Evolutionary conservation across 1,284 basidiomycete species (phyloP).

Genomic region (Cutaneotrichosporon sp.): DNA sequence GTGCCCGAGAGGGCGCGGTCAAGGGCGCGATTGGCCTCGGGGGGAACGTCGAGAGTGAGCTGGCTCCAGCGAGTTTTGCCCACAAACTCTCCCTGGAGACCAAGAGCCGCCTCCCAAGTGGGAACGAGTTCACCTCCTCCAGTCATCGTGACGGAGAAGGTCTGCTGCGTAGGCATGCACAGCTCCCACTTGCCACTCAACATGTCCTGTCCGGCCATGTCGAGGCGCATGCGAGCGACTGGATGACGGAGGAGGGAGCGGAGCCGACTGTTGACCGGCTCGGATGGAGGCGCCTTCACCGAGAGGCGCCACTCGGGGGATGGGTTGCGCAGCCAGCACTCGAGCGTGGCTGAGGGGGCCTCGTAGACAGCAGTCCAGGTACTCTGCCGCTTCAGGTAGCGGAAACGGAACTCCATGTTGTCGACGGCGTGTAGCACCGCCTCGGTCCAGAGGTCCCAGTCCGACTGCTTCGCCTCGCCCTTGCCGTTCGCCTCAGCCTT

Average conservation of each 20-base stretch:
- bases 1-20: conserved; percentile 79
- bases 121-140: conserved; percentile 73
- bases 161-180: conserved; percentile 66
- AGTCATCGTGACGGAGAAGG: conserved; percentile 64
- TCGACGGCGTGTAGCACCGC: conserved; percentile 66
- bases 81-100: conserved; percentile 68
- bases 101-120: conserved; percentile 81
- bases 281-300: conserved; percentile 65
- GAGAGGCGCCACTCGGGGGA: conserved; percentile 85
- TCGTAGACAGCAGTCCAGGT: conserved; percentile 82
- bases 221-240: conserved; percentile 69
- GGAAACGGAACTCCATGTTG: conserved; percentile 71
- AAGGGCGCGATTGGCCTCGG: conserved; percentile 59
- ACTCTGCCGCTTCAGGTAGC: conserved; percentile 82
- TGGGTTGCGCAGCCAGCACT: conserved; percentile 73
- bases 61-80: conserved; percentile 69
- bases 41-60: conserved; percentile 64
- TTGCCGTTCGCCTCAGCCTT: conserved; percentile 25
- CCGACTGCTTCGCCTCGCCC: conserved; percentile 50
- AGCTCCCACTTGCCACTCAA: conserved; percentile 79
- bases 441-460: conserved; percentile 68
- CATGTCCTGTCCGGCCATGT: conserved; percentile 53
- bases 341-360: conserved; percentile 68
- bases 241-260: conserved; percentile 73
- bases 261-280: conserved; percentile 77